Evolutionary conservation across 169 alveolate genomes (phyloP), one percentile per base, ranked within the genome.

Genomic region (Babesia gibsoni): DNA sequence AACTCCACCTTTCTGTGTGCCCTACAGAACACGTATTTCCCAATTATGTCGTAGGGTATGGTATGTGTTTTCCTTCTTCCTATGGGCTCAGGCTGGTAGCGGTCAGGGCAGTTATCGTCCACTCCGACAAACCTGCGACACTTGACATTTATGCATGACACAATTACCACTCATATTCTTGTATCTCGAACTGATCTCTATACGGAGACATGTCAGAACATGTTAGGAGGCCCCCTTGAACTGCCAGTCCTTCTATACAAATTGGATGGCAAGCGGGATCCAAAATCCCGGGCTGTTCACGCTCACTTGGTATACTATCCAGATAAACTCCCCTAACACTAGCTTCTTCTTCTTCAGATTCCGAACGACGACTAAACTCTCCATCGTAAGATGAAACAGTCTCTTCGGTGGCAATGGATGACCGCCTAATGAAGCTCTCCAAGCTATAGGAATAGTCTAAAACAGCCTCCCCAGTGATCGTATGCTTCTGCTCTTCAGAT

Each of bases 181-280:
- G 33, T 0, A 74, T 49, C 12, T 46, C 73, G 45, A 74, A 74
- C n/a, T 74, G 77, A 27, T 64, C 77, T 8, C 63, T 43, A 50
- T 65, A 66, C 18, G 84, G 79, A 18, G 84, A 74, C 57, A 58
- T 58, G 36, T 74, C 84, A 16, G 65, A 18, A 54, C 84, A 74
- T 29, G 50, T 56, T 18, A 74, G 48, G 14, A 45, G 23, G 54
- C 67, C 58, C 18, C 73, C 77, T 30, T 54, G 61, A 27, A 74
- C 23, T 5, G 84, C 32, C n/a, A 45, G 48, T 18, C 84, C 84
- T 22, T 63, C 58, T 27, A 73, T 48, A 58, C 42, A 73, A 18
- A 63, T 48, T 1, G 73, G 83, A 29, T 73, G 69, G 4, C 58
- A 42, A 33, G 58, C 83, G 18, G 83, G 75, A 29, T 63, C 67